Evolutionary conservation across 805 yeast species (phyloP).

Genomic region (Metschnikowia corniflorae): DNA sequence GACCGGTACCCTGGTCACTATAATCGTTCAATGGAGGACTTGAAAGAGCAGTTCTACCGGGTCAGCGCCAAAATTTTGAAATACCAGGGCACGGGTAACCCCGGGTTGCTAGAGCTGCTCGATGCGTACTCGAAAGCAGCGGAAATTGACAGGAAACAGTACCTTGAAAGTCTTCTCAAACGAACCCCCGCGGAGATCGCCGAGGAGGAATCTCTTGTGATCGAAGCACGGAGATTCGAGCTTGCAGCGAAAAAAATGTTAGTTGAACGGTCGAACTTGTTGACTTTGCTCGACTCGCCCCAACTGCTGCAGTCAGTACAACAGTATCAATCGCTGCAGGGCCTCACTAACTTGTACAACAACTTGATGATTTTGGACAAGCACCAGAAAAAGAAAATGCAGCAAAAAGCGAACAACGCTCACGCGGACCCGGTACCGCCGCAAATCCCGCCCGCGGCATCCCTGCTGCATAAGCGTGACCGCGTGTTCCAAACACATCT

Average conservation of each 20-base stretch:
- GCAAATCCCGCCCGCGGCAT: slow-evolving; percentile 49
- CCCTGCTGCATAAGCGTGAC: slow-evolving; percentile 43
- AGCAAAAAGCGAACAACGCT: slow-evolving; percentile 31
- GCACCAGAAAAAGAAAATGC: slow-evolving; percentile 50
- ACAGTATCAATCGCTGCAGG: slow-evolving; percentile 81
- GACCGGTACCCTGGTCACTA: slow-evolving; percentile 48
- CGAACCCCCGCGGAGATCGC: slow-evolving; percentile 96
- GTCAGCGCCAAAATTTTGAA: slow-evolving; percentile 51
- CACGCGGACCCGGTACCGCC: slow-evolving; percentile 51
- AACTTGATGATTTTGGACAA: slow-evolving; percentile 71
- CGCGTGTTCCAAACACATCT: slow-evolving; percentile 43
- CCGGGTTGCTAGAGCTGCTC: slow-evolving; percentile 56
- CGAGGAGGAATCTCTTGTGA: slow-evolving; percentile 90
- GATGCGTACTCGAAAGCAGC: slow-evolving; percentile 60
- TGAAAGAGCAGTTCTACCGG: slow-evolving; percentile 76
- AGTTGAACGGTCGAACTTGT: slow-evolving; percentile 71
- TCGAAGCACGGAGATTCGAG: slow-evolving; percentile 90
- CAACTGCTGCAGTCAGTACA: slow-evolving; percentile 69
- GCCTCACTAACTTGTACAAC: slow-evolving; percentile 80
- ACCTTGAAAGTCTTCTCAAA: slow-evolving; percentile 68
- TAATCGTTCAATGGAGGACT: slow-evolving; percentile 62
- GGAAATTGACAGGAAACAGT: slow-evolving; percentile 77
- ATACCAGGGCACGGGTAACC: slow-evolving; percentile 40
- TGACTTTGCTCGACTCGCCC: slow-evolving; percentile 83
- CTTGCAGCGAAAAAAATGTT: slow-evolving; percentile 87